Conservation (phyloP, 1,284 basidiomycete species). For the Pseudozyma sp. region DNA sequence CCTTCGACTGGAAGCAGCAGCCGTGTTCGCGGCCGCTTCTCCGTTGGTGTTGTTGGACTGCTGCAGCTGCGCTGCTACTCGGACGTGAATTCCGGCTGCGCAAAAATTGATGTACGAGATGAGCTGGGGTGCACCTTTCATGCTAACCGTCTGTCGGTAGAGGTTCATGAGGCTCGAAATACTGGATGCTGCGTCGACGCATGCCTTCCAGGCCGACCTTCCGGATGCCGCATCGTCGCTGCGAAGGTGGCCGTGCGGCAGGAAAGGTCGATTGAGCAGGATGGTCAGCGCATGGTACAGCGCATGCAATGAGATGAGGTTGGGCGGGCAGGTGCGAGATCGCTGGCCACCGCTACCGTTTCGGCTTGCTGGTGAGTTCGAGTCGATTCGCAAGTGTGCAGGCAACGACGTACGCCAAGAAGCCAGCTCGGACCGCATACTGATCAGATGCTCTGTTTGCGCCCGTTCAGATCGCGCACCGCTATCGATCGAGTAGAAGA, state of each 20-base stretch:
- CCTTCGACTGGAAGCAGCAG: slow-evolving; percentile 14
- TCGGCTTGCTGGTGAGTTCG: slow-evolving; percentile 36
- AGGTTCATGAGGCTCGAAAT: slow-evolving; percentile 53
- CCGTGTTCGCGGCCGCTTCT: background rate
- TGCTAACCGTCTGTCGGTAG: slow-evolving; percentile 60
- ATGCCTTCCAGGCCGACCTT: slow-evolving; percentile 54
- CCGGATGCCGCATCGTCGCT: slow-evolving; percentile 34
- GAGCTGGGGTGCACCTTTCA: slow-evolving; percentile 64
- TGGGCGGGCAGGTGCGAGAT: slow-evolving; percentile 52
- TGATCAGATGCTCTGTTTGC: slow-evolving; percentile 52
- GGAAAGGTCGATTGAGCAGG: slow-evolving; percentile 64
- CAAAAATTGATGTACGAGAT: slow-evolving; percentile 66
- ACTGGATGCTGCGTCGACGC: slow-evolving; percentile 59
- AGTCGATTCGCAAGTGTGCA: slow-evolving; percentile 37
- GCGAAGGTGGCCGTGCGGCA: slow-evolving; percentile 50
- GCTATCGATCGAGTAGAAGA: slow-evolving; percentile 23
- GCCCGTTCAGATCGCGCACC: slow-evolving; percentile 2
- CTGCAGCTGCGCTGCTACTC: slow-evolving; percentile 57
- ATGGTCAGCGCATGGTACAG: slow-evolving; percentile 64
- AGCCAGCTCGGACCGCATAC: slow-evolving; percentile 51
- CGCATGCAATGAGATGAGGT: slow-evolving; percentile 63
- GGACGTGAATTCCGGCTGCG: slow-evolving; percentile 65
- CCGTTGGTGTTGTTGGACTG: slow-evolving; percentile 5
- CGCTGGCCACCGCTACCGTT: background rate
- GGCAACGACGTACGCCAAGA: slow-evolving; percentile 31